These are phyloP conservation scores for Lipomyces sp. DNA, from an alignment of 805 yeast genomes.

Conservation along the genomic window DNA sequence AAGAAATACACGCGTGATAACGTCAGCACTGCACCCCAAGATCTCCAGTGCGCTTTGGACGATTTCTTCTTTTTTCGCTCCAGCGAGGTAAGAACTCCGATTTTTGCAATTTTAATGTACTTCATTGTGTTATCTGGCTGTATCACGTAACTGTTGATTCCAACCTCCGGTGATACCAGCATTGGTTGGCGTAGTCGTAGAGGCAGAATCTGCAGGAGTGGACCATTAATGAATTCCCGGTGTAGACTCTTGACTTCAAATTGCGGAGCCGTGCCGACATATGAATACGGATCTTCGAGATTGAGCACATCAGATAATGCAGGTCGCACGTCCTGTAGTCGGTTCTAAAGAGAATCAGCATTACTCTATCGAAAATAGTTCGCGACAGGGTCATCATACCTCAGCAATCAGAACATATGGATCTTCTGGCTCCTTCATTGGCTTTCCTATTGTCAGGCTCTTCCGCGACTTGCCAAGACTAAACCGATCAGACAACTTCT, in stretches of 20 bases:
- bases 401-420: constrained; percentile 46
- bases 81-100: constrained; percentile 47
- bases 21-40: constrained; percentile 52
- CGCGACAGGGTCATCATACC: background rate
- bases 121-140: constrained; percentile 1
- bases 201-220: constrained; percentile 47
- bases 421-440: constrained; percentile 44
- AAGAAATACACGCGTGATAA: constrained; percentile 50
- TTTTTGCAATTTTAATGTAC: constrained; percentile 47
- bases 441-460: constrained; percentile 44
- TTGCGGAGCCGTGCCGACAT: constrained; percentile 35
- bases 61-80: constrained; percentile 45
- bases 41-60: constrained; percentile 46
- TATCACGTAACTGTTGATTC: constrained; percentile 8
- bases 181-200: constrained; percentile 45
- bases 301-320: constrained; percentile 38
- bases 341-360: constrained; percentile 41
- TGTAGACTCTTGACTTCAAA: constrained; percentile 41
- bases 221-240: constrained; percentile 42
- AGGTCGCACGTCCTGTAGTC: constrained; percentile 47
- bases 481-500: constrained; percentile 26
- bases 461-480: constrained; percentile 43
- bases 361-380: background rate
- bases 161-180: constrained; percentile 1
- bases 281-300: constrained; percentile 43